Conservation (phyloP, 2,329 filamentous ascomycete species). For the Rutstroemia sydowiana region DNA sequence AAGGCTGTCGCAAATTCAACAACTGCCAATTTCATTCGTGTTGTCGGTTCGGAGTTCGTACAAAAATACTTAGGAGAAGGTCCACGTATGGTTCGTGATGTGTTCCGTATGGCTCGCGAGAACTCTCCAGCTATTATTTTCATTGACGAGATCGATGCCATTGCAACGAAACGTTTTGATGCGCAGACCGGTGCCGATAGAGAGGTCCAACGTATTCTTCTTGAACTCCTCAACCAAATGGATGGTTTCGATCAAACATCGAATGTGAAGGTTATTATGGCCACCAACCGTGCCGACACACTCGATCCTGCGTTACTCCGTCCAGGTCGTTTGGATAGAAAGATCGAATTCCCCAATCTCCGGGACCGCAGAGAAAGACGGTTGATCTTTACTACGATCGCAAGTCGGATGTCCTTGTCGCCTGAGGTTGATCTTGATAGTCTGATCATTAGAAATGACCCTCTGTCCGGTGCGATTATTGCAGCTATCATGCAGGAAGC, state of each 20-base stretch:
- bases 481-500: slow-evolving; percentile 99
- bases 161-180: slow-evolving; percentile 98
- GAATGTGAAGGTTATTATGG: slow-evolving; percentile 99
- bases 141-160: slow-evolving; percentile 98
- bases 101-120: slow-evolving; percentile 97
- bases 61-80: slow-evolving; percentile 98
- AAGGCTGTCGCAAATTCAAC: slow-evolving; percentile 98
- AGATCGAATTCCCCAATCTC: slow-evolving; percentile 97
- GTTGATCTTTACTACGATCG: slow-evolving; percentile 96
- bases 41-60: slow-evolving; percentile 96
- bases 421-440: slow-evolving; percentile 96
- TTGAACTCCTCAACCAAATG: slow-evolving; percentile 98
- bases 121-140: slow-evolving; percentile 99
- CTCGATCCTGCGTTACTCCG: slow-evolving; percentile 90
- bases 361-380: slow-evolving; percentile 90
- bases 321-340: slow-evolving; percentile 90
- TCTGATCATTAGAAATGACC: slow-evolving; percentile 93
- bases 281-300: slow-evolving; percentile 95
- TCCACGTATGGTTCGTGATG: slow-evolving; percentile 96
- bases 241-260: slow-evolving; percentile 98
- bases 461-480: slow-evolving; percentile 89
- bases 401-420: slow-evolving; percentile 91
- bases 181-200: slow-evolving; percentile 96
- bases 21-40: slow-evolving; percentile 95
- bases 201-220: slow-evolving; percentile 95